Conservation (phyloP, 495 filamentous ascomycete species). For the Daldinia childiae region DNA sequence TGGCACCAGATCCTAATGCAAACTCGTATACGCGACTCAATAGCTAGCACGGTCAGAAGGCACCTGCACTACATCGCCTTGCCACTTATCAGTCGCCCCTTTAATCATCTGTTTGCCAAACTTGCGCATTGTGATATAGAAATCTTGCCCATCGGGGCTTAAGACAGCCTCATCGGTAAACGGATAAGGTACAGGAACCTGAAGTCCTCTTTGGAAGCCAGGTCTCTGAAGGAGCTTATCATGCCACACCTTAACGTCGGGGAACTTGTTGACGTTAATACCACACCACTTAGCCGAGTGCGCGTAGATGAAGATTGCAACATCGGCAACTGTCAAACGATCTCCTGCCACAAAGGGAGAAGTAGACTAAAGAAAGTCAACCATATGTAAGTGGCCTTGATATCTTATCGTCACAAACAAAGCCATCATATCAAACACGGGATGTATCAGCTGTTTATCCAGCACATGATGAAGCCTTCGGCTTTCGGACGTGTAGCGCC, state of each 20-base stretch:
- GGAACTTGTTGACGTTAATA: neutral
- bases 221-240: neutral
- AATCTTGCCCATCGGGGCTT: neutral
- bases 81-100: neutral
- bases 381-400: neutral
- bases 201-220: neutral
- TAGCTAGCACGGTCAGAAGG: neutral
- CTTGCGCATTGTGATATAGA: neutral
- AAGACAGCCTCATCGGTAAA: neutral
- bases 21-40: neutral
- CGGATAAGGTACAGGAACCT: neutral
- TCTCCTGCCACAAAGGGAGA: neutral
- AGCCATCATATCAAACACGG: neutral
- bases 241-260: neutral
- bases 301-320: neutral
- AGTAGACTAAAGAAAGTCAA: neutral
- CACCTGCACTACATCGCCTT: neutral
- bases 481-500: too few relatives aligned
- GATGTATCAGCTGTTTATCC: neutral
- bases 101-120: neutral
- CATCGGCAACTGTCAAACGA: neutral
- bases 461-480: too few relatives aligned
- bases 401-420: neutral
- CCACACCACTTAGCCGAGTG: neutral
- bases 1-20: neutral